Base-by-base conservation (phyloP, 352 stramenopile genomes). In the Phytopythium litorale region DNA sequence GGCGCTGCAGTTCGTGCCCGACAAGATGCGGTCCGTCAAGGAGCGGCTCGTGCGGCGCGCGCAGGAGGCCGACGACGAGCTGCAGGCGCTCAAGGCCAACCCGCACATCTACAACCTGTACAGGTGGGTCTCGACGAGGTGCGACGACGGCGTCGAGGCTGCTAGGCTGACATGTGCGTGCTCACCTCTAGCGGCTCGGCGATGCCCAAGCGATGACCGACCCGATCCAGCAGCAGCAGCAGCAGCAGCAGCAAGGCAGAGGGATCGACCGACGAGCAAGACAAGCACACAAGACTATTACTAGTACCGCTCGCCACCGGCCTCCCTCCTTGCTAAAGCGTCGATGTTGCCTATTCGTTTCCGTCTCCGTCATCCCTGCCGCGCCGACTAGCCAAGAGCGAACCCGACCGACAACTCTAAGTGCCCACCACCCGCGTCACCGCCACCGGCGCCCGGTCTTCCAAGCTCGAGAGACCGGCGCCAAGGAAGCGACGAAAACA, bases 71-170 rank as follows among this genome's bases (percentile, higher is more conserved):
- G 66, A 77, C 40, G 68, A 76, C 7, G 72, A 89, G 45, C 57
- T 89, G 21, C 62, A 70, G 0, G 64, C 77, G 59, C 66, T 89
- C 73, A 89, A 90, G 55, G 68, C 70, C 11, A 87, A 84, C 35
- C 71, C 70, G 3, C 76, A 87, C 35, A 77, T 87, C 25, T 78
- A 89, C 70, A 88, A 87, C 49, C 48, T 85, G 18, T 91, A 91
- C 68, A 85, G 77, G 68, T 85, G 46, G 25, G 28, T 32, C 28
- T 32, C 28, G 28, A 32, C 28, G 7, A 7, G 28, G 28, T 32
- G 28, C 28, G 28, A 32, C 28, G 28, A 32, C 28, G 28, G 28
- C 3, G 28, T 32, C 28, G 28, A 32, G 28, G 28, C 28, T 32
- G 28, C 28, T 7, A 32, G 42, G 12, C 42, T 49, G 19, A 49